Percentiles rank a stretch among this genome's conserved stretches.
These are phyloP conservation scores for Pythium coloratum DNA, from an alignment of 352 stramenopile species.

Conservation along the genomic window DNA sequence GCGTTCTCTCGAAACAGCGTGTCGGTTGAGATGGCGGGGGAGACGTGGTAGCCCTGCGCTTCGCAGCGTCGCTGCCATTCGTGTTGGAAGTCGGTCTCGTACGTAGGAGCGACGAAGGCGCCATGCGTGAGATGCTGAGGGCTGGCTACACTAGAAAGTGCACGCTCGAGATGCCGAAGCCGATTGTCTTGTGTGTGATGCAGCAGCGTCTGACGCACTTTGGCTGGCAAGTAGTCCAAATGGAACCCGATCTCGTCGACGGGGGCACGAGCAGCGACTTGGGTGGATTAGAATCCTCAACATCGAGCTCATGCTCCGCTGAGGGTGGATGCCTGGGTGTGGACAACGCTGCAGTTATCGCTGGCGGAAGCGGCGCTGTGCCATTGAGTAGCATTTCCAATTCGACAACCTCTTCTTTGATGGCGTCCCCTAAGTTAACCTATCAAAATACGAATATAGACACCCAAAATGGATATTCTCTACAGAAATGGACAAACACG, in stretches of 20 bases:
- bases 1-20: conserved; percentile 25
- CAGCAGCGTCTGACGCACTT: conserved; percentile 3
- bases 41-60: conserved; percentile 4
- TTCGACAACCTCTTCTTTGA: not conserved
- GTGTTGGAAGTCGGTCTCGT: conserved; percentile 24
- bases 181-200: conserved; percentile 14
- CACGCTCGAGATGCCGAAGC: conserved; percentile 22
- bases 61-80: conserved; percentile 20
- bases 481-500: not conserved
- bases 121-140: not conserved
- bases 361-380: not conserved
- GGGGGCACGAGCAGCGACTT: conserved; percentile 14
- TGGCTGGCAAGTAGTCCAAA: conserved; percentile 19
- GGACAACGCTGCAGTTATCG: not conserved
- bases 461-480: not conserved
- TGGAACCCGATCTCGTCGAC: conserved; percentile 19
- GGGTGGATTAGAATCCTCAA: not conserved
- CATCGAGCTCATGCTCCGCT: not conserved
- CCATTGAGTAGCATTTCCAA: not conserved
- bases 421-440: conserved; percentile 32
- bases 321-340: not conserved
- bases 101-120: not conserved
- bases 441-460: not conserved
- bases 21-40: conserved; percentile 11
- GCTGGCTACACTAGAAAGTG: not conserved